Conservation (phyloP, 1,284 basidiomycete genomes). For the Ustilago sp. region DNA sequence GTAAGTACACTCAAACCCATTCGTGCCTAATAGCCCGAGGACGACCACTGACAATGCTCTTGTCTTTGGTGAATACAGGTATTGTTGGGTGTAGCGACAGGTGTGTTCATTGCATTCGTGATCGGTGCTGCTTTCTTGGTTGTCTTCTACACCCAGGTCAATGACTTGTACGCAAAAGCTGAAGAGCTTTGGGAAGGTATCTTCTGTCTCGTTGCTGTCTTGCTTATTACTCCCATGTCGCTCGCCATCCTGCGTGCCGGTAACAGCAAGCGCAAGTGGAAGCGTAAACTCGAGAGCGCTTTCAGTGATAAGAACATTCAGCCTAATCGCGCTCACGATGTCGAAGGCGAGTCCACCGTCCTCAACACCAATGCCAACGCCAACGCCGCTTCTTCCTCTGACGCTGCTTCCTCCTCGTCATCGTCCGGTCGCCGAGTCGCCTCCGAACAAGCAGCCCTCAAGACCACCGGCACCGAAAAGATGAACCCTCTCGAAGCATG, state of each 20-base stretch:
- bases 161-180: conserved; percentile 72
- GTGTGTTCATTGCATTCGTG: conserved; percentile 58
- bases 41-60: neutral
- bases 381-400: neutral
- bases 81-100: conserved; percentile 53
- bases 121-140: conserved; percentile 67
- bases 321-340: conserved; percentile 15
- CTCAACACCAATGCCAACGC: neutral
- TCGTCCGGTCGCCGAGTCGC: conserved; percentile 8
- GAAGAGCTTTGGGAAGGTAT: conserved; percentile 69
- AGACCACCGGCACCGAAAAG: conserved; percentile 41
- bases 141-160: conserved; percentile 71
- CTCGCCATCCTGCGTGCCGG: conserved; percentile 65
- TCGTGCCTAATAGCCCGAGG: too few species aligned
- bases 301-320: conserved; percentile 40
- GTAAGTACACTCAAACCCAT: conserved; percentile 29
- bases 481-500: conserved; percentile 47
- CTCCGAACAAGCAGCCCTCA: conserved; percentile 9
- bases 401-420: conserved; percentile 20
- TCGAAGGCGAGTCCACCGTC: conserved; percentile 32
- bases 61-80: conserved; percentile 13
- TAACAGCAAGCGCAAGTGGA: conserved; percentile 62
- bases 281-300: conserved; percentile 59
- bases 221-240: conserved; percentile 67
- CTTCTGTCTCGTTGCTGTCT: conserved; percentile 65